Evolutionary conservation across 139 green algal species (phyloP).

Genomic region (Closterium sp.): DNA sequence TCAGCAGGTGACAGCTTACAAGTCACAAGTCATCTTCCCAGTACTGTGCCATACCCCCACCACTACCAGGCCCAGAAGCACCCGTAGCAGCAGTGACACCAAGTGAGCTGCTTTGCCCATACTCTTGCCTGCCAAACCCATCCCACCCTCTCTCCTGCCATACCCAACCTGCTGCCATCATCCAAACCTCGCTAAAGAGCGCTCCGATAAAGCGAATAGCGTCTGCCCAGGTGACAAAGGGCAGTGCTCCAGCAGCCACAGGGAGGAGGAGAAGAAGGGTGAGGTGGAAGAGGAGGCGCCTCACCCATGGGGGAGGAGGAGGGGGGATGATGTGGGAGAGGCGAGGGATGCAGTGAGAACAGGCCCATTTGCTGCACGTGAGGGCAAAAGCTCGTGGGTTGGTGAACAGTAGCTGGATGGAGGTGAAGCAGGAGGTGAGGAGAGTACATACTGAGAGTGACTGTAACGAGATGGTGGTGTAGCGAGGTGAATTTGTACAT

Average conservation of each 20-base stretch:
- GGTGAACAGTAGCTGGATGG: neutral
- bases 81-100: neutral
- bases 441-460: neutral
- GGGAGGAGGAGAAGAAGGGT: neutral
- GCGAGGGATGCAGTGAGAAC: neutral
- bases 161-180: neutral
- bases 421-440: neutral
- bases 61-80: neutral
- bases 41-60: neutral
- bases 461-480: neutral
- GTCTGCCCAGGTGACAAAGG: neutral
- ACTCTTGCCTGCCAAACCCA: neutral
- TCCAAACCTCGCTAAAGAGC: neutral
- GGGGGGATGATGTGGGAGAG: neutral
- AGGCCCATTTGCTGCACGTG: neutral
- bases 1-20: no score
- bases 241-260: neutral
- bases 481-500: neutral
- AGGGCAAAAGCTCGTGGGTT: neutral
- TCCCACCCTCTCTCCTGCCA: neutral
- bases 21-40: neutral
- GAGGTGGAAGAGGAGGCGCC: neutral
- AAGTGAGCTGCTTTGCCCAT: neutral
- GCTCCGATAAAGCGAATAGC: neutral
- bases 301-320: neutral